Base-by-base conservation (phyloP, 352 stramenopile species). In the Pythium monospermum region DNA sequence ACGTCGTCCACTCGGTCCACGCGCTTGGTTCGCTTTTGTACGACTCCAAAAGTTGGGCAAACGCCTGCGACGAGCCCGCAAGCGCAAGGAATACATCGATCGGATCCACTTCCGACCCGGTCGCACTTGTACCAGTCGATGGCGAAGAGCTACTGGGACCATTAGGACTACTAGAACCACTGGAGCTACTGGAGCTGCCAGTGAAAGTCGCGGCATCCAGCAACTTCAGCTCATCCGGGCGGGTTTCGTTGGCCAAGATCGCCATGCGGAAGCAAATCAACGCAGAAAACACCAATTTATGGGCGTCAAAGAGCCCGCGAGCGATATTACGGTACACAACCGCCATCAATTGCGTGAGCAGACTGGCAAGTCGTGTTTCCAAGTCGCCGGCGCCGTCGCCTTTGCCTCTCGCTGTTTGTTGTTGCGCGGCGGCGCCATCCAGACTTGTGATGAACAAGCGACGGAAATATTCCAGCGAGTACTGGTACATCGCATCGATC, bases 401-500 rank as follows among this genome's bases (percentile, higher is more conserved):
- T n/a, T n/a, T n/a, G n/a, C n/a, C n/a, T n/a, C n/a, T n/a, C n/a
- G n/a, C n/a, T n/a, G n/a, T n/a, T n/a, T n/a, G n/a, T n/a, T n/a
- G n/a, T n/a, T n/a, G n/a, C 2, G 52, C 16, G 11, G 66, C 61
- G 8, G 65, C 70, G 15, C 74, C 66, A 16, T 74, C 61, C 11
- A 91, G 42, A 23, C 77, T 91, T 26, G 61, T 40, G 27, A 70
- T 83, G 28, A 92, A 91, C 6, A 91, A 53, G 11, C 66, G 66
- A 28, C 60, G 62, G 30, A 90, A 90, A 53, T 85, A 88, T 30
- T 85, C 71, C 22, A 92, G 66, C 5, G 80, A 91, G 28, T 84
- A 88, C 46, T 92, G 80, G 26, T 92, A 91, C 80, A 89, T 92
- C 0, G 76, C 61, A 26, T 91, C 82, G 6, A 92, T 41, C 0